phyloP scores from a whole-genome alignment of 2,329 filamentous ascomycete species.

The Trichophyton equinum region DNA sequence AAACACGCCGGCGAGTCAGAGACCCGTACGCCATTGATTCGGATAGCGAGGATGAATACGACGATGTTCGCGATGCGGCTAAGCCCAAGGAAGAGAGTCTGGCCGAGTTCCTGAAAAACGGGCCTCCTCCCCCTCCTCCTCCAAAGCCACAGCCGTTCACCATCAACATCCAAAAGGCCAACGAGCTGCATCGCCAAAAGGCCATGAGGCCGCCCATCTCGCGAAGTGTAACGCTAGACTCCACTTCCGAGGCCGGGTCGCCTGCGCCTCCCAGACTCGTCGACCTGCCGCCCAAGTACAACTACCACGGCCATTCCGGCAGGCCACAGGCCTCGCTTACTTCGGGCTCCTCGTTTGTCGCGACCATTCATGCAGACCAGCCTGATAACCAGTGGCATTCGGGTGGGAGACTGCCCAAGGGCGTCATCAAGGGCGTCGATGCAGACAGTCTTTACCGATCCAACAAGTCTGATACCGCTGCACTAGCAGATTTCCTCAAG shows the following conservation, averaged over 20 bases:
- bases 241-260: constrained; percentile 17
- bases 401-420: background rate
- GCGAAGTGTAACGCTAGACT: constrained; percentile 21
- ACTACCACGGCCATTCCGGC: background rate
- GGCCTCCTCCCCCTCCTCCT: constrained; percentile 28
- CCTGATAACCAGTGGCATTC: background rate
- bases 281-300: background rate
- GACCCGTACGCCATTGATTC: constrained; percentile 92
- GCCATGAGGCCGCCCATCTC: constrained; percentile 27
- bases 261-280: constrained; percentile 21
- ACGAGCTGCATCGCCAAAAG: constrained; percentile 11
- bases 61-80: constrained; percentile 37
- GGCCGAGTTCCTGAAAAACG: constrained; percentile 37
- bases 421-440: constrained; percentile 6
- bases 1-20: constrained; percentile 63
- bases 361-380: constrained; percentile 1
- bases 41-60: constrained; percentile 54
- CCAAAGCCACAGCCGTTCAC: constrained; percentile 23
- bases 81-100: constrained; percentile 32
- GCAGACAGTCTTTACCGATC: constrained; percentile 12
- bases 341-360: constrained; percentile 19
- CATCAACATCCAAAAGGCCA: constrained; percentile 13
- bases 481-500: constrained; percentile 60
- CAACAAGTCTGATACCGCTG: constrained; percentile 41
- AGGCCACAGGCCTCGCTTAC: constrained; percentile 12